Evolutionary conservation across 1,284 basidiomycete genomes (phyloP).

Genomic region (Trametes sp.): DNA sequence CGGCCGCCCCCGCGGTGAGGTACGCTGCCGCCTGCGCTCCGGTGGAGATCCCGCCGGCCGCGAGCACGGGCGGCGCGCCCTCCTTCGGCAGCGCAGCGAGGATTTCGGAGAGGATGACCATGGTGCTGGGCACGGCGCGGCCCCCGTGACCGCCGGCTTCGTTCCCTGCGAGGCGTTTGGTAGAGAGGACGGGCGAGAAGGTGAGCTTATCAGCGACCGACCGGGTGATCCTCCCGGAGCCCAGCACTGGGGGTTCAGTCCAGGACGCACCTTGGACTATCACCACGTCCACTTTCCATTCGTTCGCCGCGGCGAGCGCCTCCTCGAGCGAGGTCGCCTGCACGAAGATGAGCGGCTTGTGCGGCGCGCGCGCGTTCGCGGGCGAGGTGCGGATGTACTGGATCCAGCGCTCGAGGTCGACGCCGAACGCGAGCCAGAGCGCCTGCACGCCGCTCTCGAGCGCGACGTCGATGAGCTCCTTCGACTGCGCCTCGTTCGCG

Average conservation of each 20-base stretch:
- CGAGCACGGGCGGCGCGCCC: constrained; percentile 60
- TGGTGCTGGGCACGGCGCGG: constrained; percentile 59
- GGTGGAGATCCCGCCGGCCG: constrained; percentile 60
- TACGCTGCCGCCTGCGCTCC: constrained; percentile 71
- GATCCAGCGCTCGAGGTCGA: constrained; percentile 65
- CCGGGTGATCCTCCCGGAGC: constrained; percentile 20
- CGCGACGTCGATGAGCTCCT: constrained; percentile 55
- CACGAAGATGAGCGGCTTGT: constrained; percentile 65
- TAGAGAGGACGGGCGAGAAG: constrained; percentile 4
- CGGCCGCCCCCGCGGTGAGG: constrained; percentile 70
- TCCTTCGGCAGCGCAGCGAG: constrained; percentile 51
- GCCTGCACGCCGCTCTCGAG: constrained; percentile 66
- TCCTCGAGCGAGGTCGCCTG: constrained; percentile 67
- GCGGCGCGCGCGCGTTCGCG: constrained; percentile 42
- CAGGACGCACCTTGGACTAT: constrained; percentile 72
- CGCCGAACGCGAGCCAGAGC: constrained; percentile 78
- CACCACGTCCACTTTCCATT: constrained; percentile 74
- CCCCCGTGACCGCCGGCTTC: constrained; percentile 82
- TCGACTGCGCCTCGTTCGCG: constrained; percentile 48
- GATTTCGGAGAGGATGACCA: constrained; percentile 66
- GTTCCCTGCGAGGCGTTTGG: constrained; percentile 53
- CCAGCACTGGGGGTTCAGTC: neutral
- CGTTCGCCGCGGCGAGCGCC: constrained; percentile 59
- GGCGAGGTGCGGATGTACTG: constrained; percentile 62
- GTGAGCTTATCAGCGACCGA: constrained; percentile 12